A percentile compares a stretch with the other conserved stretches of the same genome.
phyloP scores from a whole-genome alignment of 2,329 filamentous ascomycete genomes.

The Trichothecium sympodiale region DNA sequence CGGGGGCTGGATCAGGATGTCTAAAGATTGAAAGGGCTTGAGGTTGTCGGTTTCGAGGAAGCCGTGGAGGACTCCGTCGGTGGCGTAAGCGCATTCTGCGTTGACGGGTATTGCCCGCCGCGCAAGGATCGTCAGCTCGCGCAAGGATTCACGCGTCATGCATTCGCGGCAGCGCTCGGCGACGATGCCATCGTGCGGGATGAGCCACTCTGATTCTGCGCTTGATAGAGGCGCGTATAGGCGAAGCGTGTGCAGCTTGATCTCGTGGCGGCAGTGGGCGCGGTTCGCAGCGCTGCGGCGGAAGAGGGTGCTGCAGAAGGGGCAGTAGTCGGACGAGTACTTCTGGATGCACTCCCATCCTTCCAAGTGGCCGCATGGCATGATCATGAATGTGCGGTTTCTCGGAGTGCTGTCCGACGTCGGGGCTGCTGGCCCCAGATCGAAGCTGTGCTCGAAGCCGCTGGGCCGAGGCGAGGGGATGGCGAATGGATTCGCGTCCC shows the following conservation, averaged over 20 bases:
- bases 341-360: conserved; percentile 3
- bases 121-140: conserved; percentile 1
- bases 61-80: conserved; percentile 4
- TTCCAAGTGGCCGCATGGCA: conserved; percentile 5
- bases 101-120: background rate
- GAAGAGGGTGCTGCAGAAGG: conserved; percentile 1
- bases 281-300: background rate
- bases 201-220: conserved; percentile 1
- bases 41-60: conserved; percentile 1
- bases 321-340: conserved; percentile 1
- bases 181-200: conserved; percentile 2
- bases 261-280: no score
- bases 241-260: no score
- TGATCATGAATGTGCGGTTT: background rate
- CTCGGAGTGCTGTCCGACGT: no score
- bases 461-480: no score
- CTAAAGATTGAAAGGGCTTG: background rate
- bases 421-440: no score
- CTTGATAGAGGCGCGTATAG: background rate
- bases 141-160: conserved; percentile 3
- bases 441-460: no score
- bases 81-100: conserved; percentile 3
- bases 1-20: conserved; percentile 1
- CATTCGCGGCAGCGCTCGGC: conserved; percentile 2
- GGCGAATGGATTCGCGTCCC: no score